Conservation (phyloP, 2,329 filamentous ascomycete genomes). For the Aschersonia sp. region DNA sequence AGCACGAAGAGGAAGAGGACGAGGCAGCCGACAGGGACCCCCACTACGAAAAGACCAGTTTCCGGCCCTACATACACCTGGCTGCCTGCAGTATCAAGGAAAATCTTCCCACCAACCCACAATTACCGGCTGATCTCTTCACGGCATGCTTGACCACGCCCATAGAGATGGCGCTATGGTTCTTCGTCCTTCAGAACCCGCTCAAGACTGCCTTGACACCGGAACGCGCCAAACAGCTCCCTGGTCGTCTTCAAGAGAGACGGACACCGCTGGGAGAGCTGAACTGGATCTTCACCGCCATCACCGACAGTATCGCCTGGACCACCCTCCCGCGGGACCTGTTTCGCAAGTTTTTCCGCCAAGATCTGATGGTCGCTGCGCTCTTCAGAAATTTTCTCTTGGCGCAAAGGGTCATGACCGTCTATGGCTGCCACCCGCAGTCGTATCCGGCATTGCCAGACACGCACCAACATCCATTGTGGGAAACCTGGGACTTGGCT, state of each 20-base stretch:
- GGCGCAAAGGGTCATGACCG: conserved; percentile 88
- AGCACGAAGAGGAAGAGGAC: conserved; percentile 79
- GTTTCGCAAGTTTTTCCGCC: conserved; percentile 93
- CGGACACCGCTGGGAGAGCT: conserved; percentile 88
- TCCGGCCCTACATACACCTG: conserved; percentile 64
- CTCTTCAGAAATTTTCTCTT: conserved; percentile 92
- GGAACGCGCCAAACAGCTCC: conserved; percentile 76
- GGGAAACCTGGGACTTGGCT: conserved; percentile 95
- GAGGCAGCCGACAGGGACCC: conserved; percentile 65
- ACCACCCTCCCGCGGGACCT: conserved; percentile 79
- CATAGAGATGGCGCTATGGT: conserved; percentile 93
- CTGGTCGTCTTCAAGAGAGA: conserved; percentile 81
- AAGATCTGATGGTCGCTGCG: conserved; percentile 98
- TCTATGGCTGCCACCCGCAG: conserved; percentile 89
- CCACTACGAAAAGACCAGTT: conserved; percentile 65
- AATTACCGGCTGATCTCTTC: conserved; percentile 87
- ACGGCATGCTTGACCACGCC: conserved; percentile 92
- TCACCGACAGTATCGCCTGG: conserved; percentile 98
- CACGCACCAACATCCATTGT: conserved; percentile 86
- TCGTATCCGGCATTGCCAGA: conserved; percentile 86
- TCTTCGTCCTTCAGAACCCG: conserved; percentile 90
- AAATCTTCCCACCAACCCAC: conserved; percentile 85
- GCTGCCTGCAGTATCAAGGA: conserved; percentile 85
- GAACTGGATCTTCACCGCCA: conserved; percentile 99
- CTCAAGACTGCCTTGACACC: conserved; percentile 53